Evolutionary conservation across 345 rosid genomes (phyloP), one percentile per base, ranked within the genome.

Genomic region (Linum usitatissimum): DNA sequence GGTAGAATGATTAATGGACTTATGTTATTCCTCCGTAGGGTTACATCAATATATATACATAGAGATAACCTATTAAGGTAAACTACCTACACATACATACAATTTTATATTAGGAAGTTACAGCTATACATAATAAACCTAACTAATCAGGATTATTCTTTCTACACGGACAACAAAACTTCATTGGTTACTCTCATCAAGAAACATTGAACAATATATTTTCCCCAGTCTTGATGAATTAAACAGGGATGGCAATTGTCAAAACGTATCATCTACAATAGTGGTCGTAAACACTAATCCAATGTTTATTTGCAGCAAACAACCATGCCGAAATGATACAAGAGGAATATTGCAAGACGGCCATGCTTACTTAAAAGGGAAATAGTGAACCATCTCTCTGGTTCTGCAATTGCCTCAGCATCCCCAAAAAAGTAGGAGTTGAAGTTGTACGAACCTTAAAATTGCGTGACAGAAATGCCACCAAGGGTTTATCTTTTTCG

Each of bases 401-500:
- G 17, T 45, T 10, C 51, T 45, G 51, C 17, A 10, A 45, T 10
- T 45, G 3, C 51, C 17, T 45, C 14, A 45, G 51, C 10, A 15
- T 45, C 17, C 51, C 38, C 48, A 5, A 40, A 7, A 40, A 40
- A 6, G 48, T 40, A 40, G 28, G 48, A 45, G 15, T 30, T 18
- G 55, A 17, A 39, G 63, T 66, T 31, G 38, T 42, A 59, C 68
- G 73, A 74, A 91, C 98, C 98, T 91, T 83, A 81, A 91, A 91
- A 74, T 91, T 86, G 68, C 98, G 91, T 3, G 85, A 82, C 67
- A 91, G 96, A 77, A 91, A 91, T 73, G 71, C 94, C 70, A 91
- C 90, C 80, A 91, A 80, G 15, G 94, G 91, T 75, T 86, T 91
- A 73, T 91, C 90, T 76, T 79, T 91, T 75, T 88, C 95, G 78